Conservation (phyloP, 768 basidiomycete species). For the Phylloporus rhodoxanthus region DNA sequence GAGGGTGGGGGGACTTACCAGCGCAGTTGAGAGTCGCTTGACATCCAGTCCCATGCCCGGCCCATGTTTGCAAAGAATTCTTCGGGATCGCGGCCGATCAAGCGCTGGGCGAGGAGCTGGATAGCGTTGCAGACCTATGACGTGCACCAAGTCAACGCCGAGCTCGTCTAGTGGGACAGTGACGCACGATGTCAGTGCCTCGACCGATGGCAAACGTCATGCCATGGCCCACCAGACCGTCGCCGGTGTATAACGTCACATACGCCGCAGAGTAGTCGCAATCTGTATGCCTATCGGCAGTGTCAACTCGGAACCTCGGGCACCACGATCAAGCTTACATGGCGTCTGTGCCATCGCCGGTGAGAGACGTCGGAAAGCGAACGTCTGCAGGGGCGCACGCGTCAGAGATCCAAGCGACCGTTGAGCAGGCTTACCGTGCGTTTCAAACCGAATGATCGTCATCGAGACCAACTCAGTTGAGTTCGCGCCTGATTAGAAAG, state of each 20-base stretch:
- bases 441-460: conserved; percentile 47
- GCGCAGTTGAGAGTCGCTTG: conserved; percentile 79
- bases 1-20: conserved; percentile 47
- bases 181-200: conserved; percentile 80
- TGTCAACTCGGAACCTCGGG: not conserved
- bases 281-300: conserved; percentile 68
- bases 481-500: too few relatives aligned
- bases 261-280: conserved; percentile 95
- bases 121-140: conserved; percentile 79
- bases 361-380: conserved; percentile 86
- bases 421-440: conserved; percentile 40
- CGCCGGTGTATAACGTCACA: conserved; percentile 59
- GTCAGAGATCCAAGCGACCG: not conserved
- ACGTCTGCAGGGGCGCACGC: conserved; percentile 46
- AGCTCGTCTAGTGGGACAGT: not conserved
- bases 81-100: conserved; percentile 80
- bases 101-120: conserved; percentile 65
- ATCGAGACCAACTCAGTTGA: conserved; percentile 7
- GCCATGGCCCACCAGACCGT: conserved; percentile 70
- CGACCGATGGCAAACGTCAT: conserved; percentile 93
- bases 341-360: conserved; percentile 88
- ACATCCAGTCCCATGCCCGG: conserved; percentile 77
- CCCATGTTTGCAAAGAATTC: conserved; percentile 85
- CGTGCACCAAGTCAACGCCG: not conserved
- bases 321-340: conserved; percentile 45